Evolutionary conservation across 768 basidiomycete genomes (phyloP), one percentile per base, ranked within the genome.

Genomic region (Mycena rosella): DNA sequence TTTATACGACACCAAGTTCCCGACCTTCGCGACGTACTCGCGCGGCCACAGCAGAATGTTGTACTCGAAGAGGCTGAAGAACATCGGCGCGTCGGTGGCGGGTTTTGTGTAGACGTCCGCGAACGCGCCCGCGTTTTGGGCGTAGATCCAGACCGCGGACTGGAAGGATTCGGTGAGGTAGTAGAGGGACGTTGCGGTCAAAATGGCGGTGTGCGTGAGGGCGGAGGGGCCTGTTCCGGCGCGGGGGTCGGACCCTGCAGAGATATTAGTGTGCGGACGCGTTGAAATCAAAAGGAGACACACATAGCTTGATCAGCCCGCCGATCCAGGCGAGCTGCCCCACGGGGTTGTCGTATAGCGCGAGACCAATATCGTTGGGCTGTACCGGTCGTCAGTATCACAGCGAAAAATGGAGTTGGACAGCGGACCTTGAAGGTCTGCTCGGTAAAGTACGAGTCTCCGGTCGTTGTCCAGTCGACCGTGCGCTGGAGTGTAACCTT

Each of bases 281-380:
- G 26, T 14, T 11, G 2, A 13, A 27, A 17, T 18, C 20, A 27
- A 36, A 20, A 32, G 26, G 10, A 3, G 17, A 56, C 61, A 22
- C 24, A 72, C 73, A 71, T 9, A 34, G 56, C 29, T 56, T 55
- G 57, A 70, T 69, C 34, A 71, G 64, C 30, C 71, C 71, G 20
- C 74, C 76, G 0, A 78, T 69, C n/a, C n/a, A n/a, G n/a, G n/a
- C n/a, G n/a, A n/a, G n/a, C n/a, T n/a, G n/a, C n/a, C n/a, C n/a
- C n/a, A 71, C 18, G 0, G 76, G 76, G 38, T 70, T 74, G 63
- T 76, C 75, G 48, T 66, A 57, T 26, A 77, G 57, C 10, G 74
- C 75, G 32, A 73, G 69, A 20, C 76, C 75, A 32, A 77, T 70
- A 32, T 75, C 72, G 24, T 69, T 66, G 29, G 76, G 75, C 65